Evolutionary conservation across 1,284 basidiomycete genomes (phyloP), one percentile per base, ranked within the genome.

Genomic region (Anthracocystis walkeri): DNA sequence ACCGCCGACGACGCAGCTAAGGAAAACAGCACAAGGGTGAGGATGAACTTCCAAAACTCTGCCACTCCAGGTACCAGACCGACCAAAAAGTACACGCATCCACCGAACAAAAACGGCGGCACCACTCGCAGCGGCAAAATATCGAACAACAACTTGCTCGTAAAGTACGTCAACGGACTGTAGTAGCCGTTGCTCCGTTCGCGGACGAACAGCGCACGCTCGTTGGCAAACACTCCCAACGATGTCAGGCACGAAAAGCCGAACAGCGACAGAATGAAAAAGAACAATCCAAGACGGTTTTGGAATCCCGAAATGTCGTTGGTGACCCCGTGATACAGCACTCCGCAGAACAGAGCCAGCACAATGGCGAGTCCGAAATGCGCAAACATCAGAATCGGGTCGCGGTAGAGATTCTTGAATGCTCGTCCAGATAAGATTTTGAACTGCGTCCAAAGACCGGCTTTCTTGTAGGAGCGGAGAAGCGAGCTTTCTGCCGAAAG

Each of bases 171-270:
- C 81, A 94, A 90, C 0, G 96, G 92, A 0, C 93, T 92, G 85
- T 99, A 98, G 86, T 99, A 99, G 5, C 95, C 95, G 79, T 99
- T 99, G 1, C 95, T 91, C 74, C 94, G 93, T 87, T 99, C 96
- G 23, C 96, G 90, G 89, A 97, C 97, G 87, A 97, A 99, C 45
- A 98, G 86, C 69, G 97, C 91, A 20, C 96, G 89, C 85, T 99
- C 96, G 80, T 93, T 93, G 5, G 95, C 93, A 84, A 98, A 98
- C 51, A 97, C 87, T 7, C 93, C 93, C 57, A 98, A 86, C 67
- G 94, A 96, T 4, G 94, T 95, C 57, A 99, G 86, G 81, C 93
- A 95, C 14, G 95, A 95, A 87, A 99, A 98, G 0, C 95, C 96
- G 80, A 99, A 98, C 8, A 98, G 87, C 1, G 95, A 91, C 18